Evolutionary conservation across 1,284 basidiomycete genomes (phyloP).

Genomic region (Trichosporon faecale): DNA sequence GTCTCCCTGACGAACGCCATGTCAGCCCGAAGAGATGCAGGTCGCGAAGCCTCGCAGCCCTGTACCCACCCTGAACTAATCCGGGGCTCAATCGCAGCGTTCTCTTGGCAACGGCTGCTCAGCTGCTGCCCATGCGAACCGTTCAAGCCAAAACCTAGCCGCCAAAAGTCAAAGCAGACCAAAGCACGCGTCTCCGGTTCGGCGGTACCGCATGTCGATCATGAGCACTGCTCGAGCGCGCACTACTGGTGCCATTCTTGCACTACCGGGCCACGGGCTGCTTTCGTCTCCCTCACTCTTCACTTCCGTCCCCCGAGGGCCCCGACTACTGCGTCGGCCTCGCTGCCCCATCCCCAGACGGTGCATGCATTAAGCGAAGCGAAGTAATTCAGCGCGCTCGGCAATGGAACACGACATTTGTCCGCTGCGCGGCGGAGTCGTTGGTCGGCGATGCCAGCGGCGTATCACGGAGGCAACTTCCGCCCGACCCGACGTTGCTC

Average conservation of each 20-base stretch:
- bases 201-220: not conserved
- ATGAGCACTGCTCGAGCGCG: not conserved
- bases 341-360: not conserved
- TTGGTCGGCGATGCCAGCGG: not conserved
- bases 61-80: not conserved
- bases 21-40: not conserved
- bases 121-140: not conserved
- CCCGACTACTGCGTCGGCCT: not conserved
- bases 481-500: not conserved
- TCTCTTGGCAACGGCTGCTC: not conserved
- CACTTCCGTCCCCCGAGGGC: not conserved
- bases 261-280: not conserved
- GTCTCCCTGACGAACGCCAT: not conserved
- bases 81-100: not conserved
- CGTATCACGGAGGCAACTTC: slow-evolving; percentile 4
- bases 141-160: not conserved
- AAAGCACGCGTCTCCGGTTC: not conserved
- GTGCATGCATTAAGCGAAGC: not conserved
- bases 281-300: no score
- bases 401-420: not conserved
- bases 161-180: not conserved
- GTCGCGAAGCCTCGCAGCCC: not conserved
- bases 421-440: not conserved
- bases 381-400: not conserved
- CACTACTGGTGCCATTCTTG: no score